Evolutionary conservation across 495 filamentous ascomycete species (phyloP), one percentile per base, ranked within the genome.

Genomic region (Neurospora terricola): DNA sequence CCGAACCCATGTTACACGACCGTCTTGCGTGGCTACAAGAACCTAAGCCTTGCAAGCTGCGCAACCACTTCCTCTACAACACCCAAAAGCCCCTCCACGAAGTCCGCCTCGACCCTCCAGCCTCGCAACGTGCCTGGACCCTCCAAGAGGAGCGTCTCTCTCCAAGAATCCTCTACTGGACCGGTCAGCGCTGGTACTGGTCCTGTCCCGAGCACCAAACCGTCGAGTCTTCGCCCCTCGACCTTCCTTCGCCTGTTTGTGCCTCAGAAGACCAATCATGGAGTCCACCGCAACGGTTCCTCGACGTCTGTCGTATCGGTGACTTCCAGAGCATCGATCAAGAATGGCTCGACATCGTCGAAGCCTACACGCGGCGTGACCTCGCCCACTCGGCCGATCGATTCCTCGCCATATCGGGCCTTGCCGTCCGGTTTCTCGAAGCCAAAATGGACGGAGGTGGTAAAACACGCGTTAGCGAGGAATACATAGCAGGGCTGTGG

Each of bases 331-430:
- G 76, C 37, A 76, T 81, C 5, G 75, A 81, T 34, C 73, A 78
- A 11, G 79, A 81, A 59, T 81, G 79, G 79, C 76, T 80, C 18
- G 79, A 81, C n/a, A 78, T 80, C 18, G 79, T 80, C 18, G 77
- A 81, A 23, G 75, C 77, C 12, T 81, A 80, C 70, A 78, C 77
- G 5, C 78, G 73, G 9, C 79, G 79, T 0, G 79, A 80, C 27
- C 77, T 81, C 37, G 78, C 76, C 1, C 73, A 72, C 21, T 62
- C 75, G 18, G 76, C 74, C 14, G 79, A 81, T 72, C 75, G 79
- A 2, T 81, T 81, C 43, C 40, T 80, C 5, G 78, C 79, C 70
- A 78, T 81, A 39, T 72, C 79, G 7, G 79, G 79, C n/a, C 76
- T 81, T 16, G 79, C 79, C 5, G 78, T 80, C 4, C 78, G 78